phyloP scores from a whole-genome alignment of 2,329 filamentous ascomycete genomes.

The Aspergillus sergii region DNA sequence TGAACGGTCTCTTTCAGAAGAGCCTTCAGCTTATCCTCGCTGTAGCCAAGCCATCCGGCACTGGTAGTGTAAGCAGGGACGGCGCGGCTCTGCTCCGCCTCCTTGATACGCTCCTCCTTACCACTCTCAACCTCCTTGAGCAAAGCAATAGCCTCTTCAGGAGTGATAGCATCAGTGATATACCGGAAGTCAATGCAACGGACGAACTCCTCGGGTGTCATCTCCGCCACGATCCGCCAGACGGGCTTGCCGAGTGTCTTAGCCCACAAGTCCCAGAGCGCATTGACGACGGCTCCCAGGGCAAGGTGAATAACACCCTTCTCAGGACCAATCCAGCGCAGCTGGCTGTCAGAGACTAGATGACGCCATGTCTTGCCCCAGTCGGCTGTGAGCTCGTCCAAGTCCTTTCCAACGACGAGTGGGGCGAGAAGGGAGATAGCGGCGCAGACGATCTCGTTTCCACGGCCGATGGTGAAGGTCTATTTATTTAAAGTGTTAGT shows the following conservation, averaged over 20 bases:
- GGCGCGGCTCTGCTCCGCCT: conserved; percentile 72
- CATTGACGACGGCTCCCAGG: conserved; percentile 85
- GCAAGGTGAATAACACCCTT: conserved; percentile 94
- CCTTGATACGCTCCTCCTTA: conserved; percentile 71
- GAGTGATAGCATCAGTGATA: conserved; percentile 90
- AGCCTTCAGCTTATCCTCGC: conserved; percentile 79
- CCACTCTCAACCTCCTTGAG: conserved; percentile 66
- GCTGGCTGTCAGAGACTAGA: conserved; percentile 86
- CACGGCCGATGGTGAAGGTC: conserved; percentile 61
- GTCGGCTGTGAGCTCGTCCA: conserved; percentile 75
- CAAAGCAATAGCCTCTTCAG: conserved; percentile 75
- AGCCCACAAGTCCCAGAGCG: conserved; percentile 94
- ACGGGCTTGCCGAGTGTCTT: conserved; percentile 84
- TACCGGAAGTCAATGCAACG: conserved; percentile 91
- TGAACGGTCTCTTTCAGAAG: conserved; percentile 73
- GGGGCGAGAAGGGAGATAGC: conserved; percentile 79
- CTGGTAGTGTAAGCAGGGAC: conserved; percentile 91
- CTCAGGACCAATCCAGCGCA: conserved; percentile 92
- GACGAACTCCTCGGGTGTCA: conserved; percentile 85
- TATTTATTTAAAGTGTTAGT: conserved; percentile 16
- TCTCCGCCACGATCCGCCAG: conserved; percentile 86
- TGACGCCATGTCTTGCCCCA: conserved; percentile 90
- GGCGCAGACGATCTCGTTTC: conserved; percentile 88
- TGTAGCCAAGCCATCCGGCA: conserved; percentile 90
- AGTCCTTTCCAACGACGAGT: conserved; percentile 72